These are phyloP conservation scores for Hemileccinum rubropunctum DNA, from an alignment of 768 basidiomycete genomes.

Conservation along the genomic window DNA sequence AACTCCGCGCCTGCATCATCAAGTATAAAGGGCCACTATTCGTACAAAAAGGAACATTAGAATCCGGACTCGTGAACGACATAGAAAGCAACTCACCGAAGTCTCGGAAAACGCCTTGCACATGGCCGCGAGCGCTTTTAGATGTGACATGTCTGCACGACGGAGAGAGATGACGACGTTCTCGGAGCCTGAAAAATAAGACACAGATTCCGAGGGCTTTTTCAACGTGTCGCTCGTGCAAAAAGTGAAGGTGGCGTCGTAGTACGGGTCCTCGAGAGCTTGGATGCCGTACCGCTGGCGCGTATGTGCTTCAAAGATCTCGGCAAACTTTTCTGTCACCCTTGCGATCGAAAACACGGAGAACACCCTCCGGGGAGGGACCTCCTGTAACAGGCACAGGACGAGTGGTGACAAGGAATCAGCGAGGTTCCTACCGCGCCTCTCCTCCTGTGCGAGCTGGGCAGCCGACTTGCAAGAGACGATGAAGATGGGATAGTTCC, in stretches of 20 bases:
- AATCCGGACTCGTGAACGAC: neutral
- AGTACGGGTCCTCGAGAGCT: constrained; percentile 45
- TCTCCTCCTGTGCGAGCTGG: constrained; percentile 15
- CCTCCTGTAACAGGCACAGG: constrained; percentile 9
- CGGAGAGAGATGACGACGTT: constrained; percentile 30
- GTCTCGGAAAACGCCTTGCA: constrained; percentile 57
- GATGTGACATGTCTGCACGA: constrained; percentile 32
- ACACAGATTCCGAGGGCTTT: neutral
- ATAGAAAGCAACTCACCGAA: constrained; percentile 44
- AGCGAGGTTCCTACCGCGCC: neutral
- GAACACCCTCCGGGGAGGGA: constrained; percentile 33
- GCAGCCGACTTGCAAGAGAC: constrained; percentile 12
- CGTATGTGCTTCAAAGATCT: constrained; percentile 41
- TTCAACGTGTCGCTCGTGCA: constrained; percentile 47
- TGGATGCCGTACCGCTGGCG: constrained; percentile 17
- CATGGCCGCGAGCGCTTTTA: constrained; percentile 37
- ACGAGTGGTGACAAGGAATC: constrained; percentile 11
- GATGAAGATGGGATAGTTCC: constrained; percentile 55
- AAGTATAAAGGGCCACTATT: constrained; percentile 56
- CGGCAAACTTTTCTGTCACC: constrained; percentile 46
- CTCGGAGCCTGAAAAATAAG: neutral
- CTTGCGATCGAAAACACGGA: constrained; percentile 61
- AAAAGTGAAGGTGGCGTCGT: constrained; percentile 56
- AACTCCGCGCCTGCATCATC: constrained; percentile 36
- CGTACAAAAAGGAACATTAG: neutral